Evolutionary conservation across 345 rosid genomes (phyloP), one percentile per base, ranked within the genome.

Genomic region (Brassica cretica): DNA sequence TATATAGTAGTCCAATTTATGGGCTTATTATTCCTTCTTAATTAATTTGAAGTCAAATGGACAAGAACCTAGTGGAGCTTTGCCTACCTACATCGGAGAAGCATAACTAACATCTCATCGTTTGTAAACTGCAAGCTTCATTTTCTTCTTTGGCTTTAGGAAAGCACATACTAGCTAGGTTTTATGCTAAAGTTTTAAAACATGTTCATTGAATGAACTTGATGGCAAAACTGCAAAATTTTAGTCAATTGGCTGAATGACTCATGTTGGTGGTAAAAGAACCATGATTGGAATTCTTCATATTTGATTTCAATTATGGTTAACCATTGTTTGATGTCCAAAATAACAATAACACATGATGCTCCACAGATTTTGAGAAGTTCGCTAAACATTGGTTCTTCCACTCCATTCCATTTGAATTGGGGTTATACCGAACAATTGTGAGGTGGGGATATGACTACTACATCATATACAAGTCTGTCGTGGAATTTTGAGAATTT

Each of bases 21-120:
- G 78, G 65, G 77, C 46, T 51, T 35, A 39, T 39, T 39, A 39
- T 39, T 39, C 8, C 70, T 15, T 79, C 77, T 66, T 61, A 68
- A 12, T 59, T 59, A 66, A 59, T 55, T 67, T 33, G 69, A 25
- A 79, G 37, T 73, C 60, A 51, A 79, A 46, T 73, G 59, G 51
- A 61, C 46, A 68, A 33, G 6, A 73, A 33, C 25, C 25, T 51
- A 74, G 51, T 79, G 66, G 74, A 15, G 56, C 9, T 74, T 68
- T 73, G 71, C 78, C 75, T 63, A 68, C 62, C 71, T 61, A 68
- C 30, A 37, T 61, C 32, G n/a, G 68, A 25, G 55, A 61, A 66
- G 19, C 16, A 44, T 72, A 14, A 59, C 30, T 30, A 56, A 58
- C 29, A 21, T 16, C 51, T 41, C 24, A 58, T 58, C 60, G 55